A percentile compares a stretch with the other conserved stretches of the same genome.
Evolutionary conservation across 2,329 filamentous ascomycete genomes (phyloP).

Genomic region (Penicillium sclerotigenum): DNA sequence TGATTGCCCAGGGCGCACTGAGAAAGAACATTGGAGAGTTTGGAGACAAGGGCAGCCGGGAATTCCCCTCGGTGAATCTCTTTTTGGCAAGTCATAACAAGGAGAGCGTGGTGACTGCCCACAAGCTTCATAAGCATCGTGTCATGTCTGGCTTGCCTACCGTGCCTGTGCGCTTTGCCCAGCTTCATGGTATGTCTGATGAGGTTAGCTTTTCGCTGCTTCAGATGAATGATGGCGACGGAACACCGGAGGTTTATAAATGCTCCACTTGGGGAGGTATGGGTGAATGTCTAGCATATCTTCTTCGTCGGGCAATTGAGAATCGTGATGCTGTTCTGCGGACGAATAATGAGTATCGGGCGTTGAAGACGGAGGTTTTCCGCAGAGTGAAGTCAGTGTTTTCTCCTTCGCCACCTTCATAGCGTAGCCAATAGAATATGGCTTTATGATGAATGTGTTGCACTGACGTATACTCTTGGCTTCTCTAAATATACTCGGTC

Average conservation of each 20-base stretch:
- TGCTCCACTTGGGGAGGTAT: conserved; percentile 57
- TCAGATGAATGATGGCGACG: conserved; percentile 37
- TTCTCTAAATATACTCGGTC: neutral
- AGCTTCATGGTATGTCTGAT: conserved; percentile 61
- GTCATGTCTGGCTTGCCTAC: conserved; percentile 38
- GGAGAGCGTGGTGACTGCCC: conserved; percentile 60
- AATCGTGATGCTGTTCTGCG: conserved; percentile 58
- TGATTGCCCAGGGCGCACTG: conserved; percentile 65
- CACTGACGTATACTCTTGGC: neutral
- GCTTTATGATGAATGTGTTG: neutral
- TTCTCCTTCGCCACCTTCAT: conserved; percentile 6
- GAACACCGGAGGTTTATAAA: conserved; percentile 51
- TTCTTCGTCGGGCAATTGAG: conserved; percentile 57
- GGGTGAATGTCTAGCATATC: conserved; percentile 76
- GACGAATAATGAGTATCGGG: conserved; percentile 45
- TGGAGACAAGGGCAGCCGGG: conserved; percentile 10
- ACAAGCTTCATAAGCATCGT: conserved; percentile 49
- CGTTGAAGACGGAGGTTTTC: conserved; percentile 26
- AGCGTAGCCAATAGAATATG: neutral
- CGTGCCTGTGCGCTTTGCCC: conserved; percentile 53
- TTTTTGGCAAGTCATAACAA: conserved; percentile 83
- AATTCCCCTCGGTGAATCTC: conserved; percentile 59
- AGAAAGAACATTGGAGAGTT: conserved; percentile 43
- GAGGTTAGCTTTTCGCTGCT: conserved; percentile 57
- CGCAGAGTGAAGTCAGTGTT: conserved; percentile 13